Conservation (phyloP, 208 protist species). For the Perkinsela sp. region DNA sequence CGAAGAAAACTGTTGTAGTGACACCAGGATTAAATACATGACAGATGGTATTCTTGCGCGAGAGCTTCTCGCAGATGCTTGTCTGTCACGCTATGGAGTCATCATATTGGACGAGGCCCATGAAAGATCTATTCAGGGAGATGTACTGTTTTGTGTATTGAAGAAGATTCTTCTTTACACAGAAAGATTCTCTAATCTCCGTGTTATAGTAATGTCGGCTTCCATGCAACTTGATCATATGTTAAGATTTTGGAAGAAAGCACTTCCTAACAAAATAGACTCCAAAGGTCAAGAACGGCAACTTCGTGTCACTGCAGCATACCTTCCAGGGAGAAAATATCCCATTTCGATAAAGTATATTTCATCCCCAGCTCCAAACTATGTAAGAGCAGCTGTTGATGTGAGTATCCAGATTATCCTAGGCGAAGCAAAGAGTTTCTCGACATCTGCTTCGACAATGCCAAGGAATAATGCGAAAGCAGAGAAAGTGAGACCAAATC, state of each 20-base stretch:
- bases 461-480: not conserved
- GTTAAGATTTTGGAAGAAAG: constrained; percentile 77
- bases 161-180: constrained; percentile 33
- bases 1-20: constrained; percentile 47
- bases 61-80: constrained; percentile 68
- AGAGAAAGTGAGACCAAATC: constrained; percentile 10
- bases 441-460: not conserved
- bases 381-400: not conserved
- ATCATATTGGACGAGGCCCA: constrained; percentile 99
- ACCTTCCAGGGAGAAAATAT: not conserved
- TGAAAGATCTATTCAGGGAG: constrained; percentile 92
- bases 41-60: constrained; percentile 87
- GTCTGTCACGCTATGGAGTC: constrained; percentile 69
- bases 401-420: constrained; percentile 25
- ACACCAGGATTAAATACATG: constrained; percentile 72
- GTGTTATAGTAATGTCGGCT: constrained; percentile 95
- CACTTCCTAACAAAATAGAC: constrained; percentile 1
- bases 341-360: not conserved
- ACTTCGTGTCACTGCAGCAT: not conserved
- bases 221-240: constrained; percentile 95
- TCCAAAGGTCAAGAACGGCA: not conserved
- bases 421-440: constrained; percentile 10
- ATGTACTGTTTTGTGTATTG: constrained; percentile 86
- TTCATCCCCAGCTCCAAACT: not conserved
- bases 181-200: constrained; percentile 58